Evolutionary conservation across 1,139 yeast genomes (phyloP).

Genomic region (Saccharomyces pastorianus): DNA sequence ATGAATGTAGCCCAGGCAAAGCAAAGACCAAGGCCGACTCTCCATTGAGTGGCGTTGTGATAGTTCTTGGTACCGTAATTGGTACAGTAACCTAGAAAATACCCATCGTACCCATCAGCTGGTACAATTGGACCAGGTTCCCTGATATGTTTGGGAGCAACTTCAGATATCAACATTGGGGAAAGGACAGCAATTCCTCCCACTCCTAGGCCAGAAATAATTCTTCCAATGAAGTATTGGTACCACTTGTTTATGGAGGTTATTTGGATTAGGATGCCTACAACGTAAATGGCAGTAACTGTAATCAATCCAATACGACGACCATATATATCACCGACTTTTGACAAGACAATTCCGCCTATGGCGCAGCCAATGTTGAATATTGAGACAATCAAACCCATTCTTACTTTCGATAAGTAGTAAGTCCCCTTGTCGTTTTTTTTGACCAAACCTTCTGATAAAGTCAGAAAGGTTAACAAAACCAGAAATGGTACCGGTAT

Average conservation of each 20-base stretch:
- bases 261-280: slow-evolving; percentile 54
- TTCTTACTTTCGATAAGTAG: slow-evolving; percentile 43
- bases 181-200: slow-evolving; percentile 51
- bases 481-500: slow-evolving; percentile 72
- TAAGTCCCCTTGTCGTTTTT: slow-evolving; percentile 35
- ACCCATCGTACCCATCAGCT: slow-evolving; percentile 52
- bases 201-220: slow-evolving; percentile 52
- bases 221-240: slow-evolving; percentile 49
- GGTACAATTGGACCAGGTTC: slow-evolving; percentile 53
- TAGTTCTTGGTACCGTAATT: slow-evolving; percentile 45
- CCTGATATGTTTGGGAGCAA: slow-evolving; percentile 56
- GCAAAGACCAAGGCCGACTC: slow-evolving; percentile 47
- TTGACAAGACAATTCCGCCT: slow-evolving; percentile 50
- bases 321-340: slow-evolving; percentile 48
- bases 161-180: slow-evolving; percentile 55
- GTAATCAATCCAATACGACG: slow-evolving; percentile 50
- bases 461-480: slow-evolving; percentile 63
- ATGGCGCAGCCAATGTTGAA: slow-evolving; percentile 61
- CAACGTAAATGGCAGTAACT: slow-evolving; percentile 46
- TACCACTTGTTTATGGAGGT: slow-evolving; percentile 41
- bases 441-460: slow-evolving; percentile 43
- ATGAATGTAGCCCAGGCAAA: slow-evolving; percentile 36
- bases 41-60: slow-evolving; percentile 45
- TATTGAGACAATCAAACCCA: slow-evolving; percentile 54
- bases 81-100: slow-evolving; percentile 52